Evolutionary conservation across 169 alveolate species (phyloP).

Genomic region (Theileria parva): DNA sequence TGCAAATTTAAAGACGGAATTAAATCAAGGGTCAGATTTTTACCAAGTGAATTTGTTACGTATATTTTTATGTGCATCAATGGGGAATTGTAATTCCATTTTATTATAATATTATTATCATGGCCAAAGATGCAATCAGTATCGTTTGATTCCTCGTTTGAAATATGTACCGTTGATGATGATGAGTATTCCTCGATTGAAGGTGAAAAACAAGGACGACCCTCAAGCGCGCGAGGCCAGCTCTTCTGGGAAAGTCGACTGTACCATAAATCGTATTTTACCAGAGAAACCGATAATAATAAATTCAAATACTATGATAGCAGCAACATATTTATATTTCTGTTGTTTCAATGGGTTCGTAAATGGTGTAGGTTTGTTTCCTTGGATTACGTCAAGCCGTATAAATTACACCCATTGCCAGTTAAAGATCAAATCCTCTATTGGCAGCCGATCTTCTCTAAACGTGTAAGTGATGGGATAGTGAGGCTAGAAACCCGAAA

Average conservation of each 20-base stretch:
- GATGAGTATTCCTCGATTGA: not conserved
- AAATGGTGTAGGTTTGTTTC: slow-evolving; percentile 32
- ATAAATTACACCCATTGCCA: not conserved
- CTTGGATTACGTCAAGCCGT: slow-evolving; percentile 14
- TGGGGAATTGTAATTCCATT: not conserved
- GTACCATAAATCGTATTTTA: not conserved
- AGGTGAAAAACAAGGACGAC: not conserved
- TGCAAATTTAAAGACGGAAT: not conserved
- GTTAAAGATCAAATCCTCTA: slow-evolving; percentile 24
- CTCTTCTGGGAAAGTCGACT: slow-evolving; percentile 21
- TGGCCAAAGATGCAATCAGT: not conserved
- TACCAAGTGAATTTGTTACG: not conserved
- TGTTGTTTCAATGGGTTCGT: slow-evolving; percentile 36
- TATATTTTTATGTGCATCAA: not conserved
- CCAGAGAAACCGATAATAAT: not conserved
- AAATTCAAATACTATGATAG: slow-evolving; percentile 21
- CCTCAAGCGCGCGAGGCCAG: not conserved
- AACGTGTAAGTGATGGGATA: slow-evolving; percentile 53
- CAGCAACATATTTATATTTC: slow-evolving; percentile 19
- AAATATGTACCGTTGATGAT: not conserved
- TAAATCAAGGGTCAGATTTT: not conserved
- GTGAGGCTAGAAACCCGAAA: slow-evolving; percentile 7
- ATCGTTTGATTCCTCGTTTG: not conserved
- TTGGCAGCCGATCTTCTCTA: slow-evolving; percentile 54
- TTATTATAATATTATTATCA: not conserved